Evolutionary conservation across 192 early-diverging fungal genomes (phyloP).

Genomic region (Umbelopsis isabellina): DNA sequence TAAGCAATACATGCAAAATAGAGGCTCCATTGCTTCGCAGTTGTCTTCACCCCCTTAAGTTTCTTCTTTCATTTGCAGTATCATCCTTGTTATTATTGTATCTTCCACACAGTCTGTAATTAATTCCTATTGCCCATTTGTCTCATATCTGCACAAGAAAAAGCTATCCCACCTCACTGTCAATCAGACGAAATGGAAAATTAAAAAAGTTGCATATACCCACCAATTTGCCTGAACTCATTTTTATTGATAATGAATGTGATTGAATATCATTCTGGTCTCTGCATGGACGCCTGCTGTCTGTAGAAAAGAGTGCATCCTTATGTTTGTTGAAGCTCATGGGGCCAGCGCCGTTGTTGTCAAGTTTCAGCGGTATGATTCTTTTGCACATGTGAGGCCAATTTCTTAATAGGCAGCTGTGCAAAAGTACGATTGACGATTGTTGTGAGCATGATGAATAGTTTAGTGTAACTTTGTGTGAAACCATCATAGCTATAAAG

Average conservation of each 20-base stretch:
- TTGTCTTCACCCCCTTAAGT: slow-evolving; percentile 3
- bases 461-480: background rate
- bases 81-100: slow-evolving; percentile 15
- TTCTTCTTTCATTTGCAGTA: background rate
- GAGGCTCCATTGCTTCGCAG: background rate
- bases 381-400: slow-evolving; percentile 4
- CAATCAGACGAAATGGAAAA: background rate
- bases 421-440: background rate
- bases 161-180: background rate
- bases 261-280: no score
- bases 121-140: slow-evolving; percentile 1
- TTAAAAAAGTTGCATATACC: slow-evolving; percentile 9
- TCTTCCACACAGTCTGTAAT: slow-evolving; percentile 9
- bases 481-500: slow-evolving; percentile 7
- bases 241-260: no score
- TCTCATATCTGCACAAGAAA: slow-evolving; percentile 5
- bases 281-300: no score
- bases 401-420: no score
- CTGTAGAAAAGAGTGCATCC: background rate
- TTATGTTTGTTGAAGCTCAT: background rate
- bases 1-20: background rate
- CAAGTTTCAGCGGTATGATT: background rate
- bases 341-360: background rate
- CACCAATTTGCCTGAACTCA: background rate
- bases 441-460: background rate